Percentiles rank a stretch among this genome's conserved stretches.
These are phyloP conservation scores for Prunus mume DNA, from an alignment of 306 rosid species.

Conservation along the genomic window DNA sequence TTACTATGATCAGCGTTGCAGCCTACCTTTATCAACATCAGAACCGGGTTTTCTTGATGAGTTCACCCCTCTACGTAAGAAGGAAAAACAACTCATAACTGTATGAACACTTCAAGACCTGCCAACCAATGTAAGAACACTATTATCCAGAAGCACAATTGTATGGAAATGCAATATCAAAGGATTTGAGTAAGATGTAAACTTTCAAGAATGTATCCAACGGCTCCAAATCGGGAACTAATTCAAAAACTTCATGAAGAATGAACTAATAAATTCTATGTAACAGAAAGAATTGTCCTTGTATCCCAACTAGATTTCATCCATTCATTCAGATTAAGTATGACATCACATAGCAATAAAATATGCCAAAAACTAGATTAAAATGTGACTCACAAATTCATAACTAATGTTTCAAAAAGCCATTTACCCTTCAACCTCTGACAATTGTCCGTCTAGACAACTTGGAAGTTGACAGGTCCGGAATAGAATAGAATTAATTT, in stretches of 20 bases:
- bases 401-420: background rate
- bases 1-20: background rate
- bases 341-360: background rate
- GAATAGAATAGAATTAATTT: too few relatives aligned
- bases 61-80: slow-evolving; percentile 34
- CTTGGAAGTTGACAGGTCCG: too few relatives aligned
- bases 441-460: too few relatives aligned
- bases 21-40: slow-evolving; percentile 55
- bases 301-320: background rate
- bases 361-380: background rate
- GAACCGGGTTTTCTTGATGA: slow-evolving; percentile 27
- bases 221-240: background rate
- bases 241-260: background rate
- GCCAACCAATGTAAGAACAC: slow-evolving; percentile 36
- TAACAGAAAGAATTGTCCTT: background rate
- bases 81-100: slow-evolving; percentile 69
- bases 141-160: slow-evolving; percentile 22
- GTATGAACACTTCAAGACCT: slow-evolving; percentile 41
- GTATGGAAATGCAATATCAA: background rate
- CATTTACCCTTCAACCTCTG: too few relatives aligned
- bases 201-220: background rate
- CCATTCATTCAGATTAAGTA: background rate
- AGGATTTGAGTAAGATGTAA: slow-evolving; percentile 18
- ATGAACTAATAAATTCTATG: background rate
- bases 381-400: background rate